These are phyloP conservation scores for Termitomyces sp. DNA, from an alignment of 768 basidiomycete species.

Conservation along the genomic window DNA sequence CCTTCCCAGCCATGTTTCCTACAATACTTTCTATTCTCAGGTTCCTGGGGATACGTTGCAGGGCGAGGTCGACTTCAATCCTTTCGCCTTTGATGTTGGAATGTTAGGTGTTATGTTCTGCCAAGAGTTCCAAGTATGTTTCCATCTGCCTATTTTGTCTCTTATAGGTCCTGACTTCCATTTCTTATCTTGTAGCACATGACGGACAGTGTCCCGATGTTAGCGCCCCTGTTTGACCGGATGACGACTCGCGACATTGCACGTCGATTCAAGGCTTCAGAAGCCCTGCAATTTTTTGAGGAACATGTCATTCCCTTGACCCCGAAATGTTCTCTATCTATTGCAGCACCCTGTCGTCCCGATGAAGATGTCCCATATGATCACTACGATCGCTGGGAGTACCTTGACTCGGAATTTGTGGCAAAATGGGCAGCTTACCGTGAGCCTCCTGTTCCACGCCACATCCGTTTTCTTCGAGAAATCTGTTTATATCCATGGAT, in stretches of 20 bases:
- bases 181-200: too few relatives aligned
- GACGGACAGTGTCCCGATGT: not conserved
- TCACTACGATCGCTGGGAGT: slow-evolving; percentile 15
- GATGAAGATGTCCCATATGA: not conserved
- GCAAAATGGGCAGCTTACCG: slow-evolving; percentile 15
- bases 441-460: slow-evolving; percentile 13
- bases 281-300: slow-evolving; percentile 24
- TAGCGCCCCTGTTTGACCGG: slow-evolving; percentile 24
- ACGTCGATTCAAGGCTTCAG: slow-evolving; percentile 18
- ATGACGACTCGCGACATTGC: slow-evolving; percentile 21
- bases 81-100: slow-evolving; percentile 8
- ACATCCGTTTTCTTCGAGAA: not conserved
- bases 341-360: not conserved
- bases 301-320: not conserved
- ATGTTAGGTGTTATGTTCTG: slow-evolving; percentile 14
- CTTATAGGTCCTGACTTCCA: too few relatives aligned
- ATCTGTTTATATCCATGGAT: not conserved
- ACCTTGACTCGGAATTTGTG: slow-evolving; percentile 14
- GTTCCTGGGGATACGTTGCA: slow-evolving; percentile 13
- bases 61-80: slow-evolving; percentile 19
- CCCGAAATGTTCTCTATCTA: too few relatives aligned
- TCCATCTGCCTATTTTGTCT: too few relatives aligned
- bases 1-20: slow-evolving; percentile 4
- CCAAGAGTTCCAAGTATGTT: slow-evolving; percentile 8
- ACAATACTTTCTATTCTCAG: not conserved